Evolutionary conservation across 2,329 filamentous ascomycete species (phyloP), one percentile per base, ranked within the genome.

Genomic region (Magnaporthales sp.): DNA sequence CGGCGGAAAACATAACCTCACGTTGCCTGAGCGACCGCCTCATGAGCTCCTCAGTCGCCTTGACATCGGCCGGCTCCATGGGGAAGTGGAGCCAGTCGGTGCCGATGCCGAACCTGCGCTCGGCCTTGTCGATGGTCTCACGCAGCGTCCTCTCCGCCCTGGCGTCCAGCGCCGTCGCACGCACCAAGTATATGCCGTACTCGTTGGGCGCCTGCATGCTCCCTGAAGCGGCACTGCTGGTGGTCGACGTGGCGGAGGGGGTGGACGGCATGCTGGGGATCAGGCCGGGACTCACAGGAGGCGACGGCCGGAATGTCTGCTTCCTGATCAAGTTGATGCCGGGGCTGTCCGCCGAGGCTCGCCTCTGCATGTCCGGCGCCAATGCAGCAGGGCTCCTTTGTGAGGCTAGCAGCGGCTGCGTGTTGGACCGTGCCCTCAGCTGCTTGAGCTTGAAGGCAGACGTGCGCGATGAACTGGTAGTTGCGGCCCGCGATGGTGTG

Each of bases 1-100:
- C 83, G 1, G 84, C 81, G 1, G 82, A 81, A 78, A 88, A 89
- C 66, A 90, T 78, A 27, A 86, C 75, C 67, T 88, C 84, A 72
- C 88, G 86, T 70, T 90, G 88, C 56, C 77, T 72, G 29, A 87
- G 77, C 30, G 86, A 89, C 67, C 82, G 80, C 66, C 80, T 79
- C 63, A 89, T 78, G 19, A 90, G 78, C 64, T 84, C 80, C 56
- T 77, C 76, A 3, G 81, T 82, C 7, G 86, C 75, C 26, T 80
- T 79, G 60, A 80, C 80, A 0, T 77, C 73, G 2, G 79, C 74
- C 2, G 82, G 77, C 3, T 77, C 77, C 13, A 79, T 75, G 13
- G 82, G 76, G 0, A 80, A 75, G 0, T 80, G 77, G 8, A 86
- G 77, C 74, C 80, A 80, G 60, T 78, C 74, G 31, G 75, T 72